A percentile compares a stretch with the other conserved stretches of the same genome.
Evolutionary conservation across 2,329 filamentous ascomycete species (phyloP).

Genomic region (Aureobasidium sp.): DNA sequence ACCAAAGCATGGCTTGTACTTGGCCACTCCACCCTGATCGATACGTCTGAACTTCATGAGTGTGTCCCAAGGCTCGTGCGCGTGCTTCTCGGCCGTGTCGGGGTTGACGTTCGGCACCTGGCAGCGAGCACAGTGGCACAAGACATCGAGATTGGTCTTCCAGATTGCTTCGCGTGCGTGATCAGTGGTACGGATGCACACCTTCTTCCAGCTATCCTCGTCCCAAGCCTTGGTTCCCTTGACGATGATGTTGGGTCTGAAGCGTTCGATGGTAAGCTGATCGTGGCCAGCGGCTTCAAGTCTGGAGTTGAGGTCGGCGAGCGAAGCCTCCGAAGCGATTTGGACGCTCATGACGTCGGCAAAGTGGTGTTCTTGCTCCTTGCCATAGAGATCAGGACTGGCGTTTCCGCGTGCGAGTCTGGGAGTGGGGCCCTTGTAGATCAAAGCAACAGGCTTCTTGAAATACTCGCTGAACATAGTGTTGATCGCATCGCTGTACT

Average conservation of each 20-base stretch:
- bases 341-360: constrained; percentile 51
- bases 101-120: constrained; percentile 58
- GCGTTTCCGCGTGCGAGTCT: constrained; percentile 49
- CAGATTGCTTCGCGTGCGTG: constrained; percentile 25
- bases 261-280: constrained; percentile 51
- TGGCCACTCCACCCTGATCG: constrained; percentile 50
- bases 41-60: constrained; percentile 52
- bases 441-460: constrained; percentile 44
- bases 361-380: constrained; percentile 39
- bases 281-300: constrained; percentile 34
- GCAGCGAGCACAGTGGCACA: constrained; percentile 51
- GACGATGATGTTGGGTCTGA: constrained; percentile 56
- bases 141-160: constrained; percentile 45
- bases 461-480: constrained; percentile 48
- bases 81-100: constrained; percentile 50
- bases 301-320: constrained; percentile 50
- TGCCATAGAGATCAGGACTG: constrained; percentile 43
- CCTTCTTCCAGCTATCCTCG: constrained; percentile 55
- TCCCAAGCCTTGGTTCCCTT: constrained; percentile 48
- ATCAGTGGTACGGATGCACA: constrained; percentile 36
- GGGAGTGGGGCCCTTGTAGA: constrained; percentile 53
- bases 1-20: constrained; percentile 58
- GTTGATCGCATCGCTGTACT: constrained; percentile 45
- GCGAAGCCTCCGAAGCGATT: constrained; percentile 47
- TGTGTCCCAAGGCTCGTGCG: constrained; percentile 52